Evolutionary conservation across 1,284 basidiomycete species (phyloP), one percentile per base, ranked within the genome.

Genomic region (Moniliophthora roreri): DNA sequence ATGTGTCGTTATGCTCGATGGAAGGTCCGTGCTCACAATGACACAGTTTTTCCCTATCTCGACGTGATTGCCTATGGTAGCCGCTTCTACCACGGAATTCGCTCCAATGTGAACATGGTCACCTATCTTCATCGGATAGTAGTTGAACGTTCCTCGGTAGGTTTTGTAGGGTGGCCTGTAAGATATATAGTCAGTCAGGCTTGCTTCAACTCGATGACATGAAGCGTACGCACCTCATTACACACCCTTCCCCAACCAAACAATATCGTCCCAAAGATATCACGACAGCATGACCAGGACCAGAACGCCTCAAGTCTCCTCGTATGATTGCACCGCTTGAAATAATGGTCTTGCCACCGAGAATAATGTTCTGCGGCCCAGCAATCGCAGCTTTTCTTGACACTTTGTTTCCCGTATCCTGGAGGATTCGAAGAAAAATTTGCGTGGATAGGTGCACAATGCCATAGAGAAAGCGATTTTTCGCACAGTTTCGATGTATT

Each of bases 281-380:
- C 35, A 95, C 94, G 5, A 98, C 93, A 10, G 93, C 89, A 76
- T 93, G 90, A 0, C 92, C 89, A 10, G 91, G 84, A 1, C 91
- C 89, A 4, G 91, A 88, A 45, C 93, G 77, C 48, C 90, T 78
- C 41, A 97, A 74, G 66, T 98, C 95, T 0, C 95, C 95, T 42
- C 95, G 86, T 51, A 98, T 88, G 54, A 97, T 91, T 11, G 89
- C 89, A 52, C 85, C 83, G 49, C 84, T 89, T 11, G 95, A 89
- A 52, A 99, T 96, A 67, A 99, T 93, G 4, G 93, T 96, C 74
- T 98, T 98, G 38, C 96, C 97, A 34, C 93, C 94, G 2, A 99
- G 84, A 56, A 98, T 93, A 66, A 99, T 99, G 67, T 98, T 98
- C 66, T 94, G 89, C 6, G 95, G 93, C 8, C 97, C 97, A 40